Conservation (phyloP, 257 asterid genomes). For the Solanum appendiculatum region DNA sequence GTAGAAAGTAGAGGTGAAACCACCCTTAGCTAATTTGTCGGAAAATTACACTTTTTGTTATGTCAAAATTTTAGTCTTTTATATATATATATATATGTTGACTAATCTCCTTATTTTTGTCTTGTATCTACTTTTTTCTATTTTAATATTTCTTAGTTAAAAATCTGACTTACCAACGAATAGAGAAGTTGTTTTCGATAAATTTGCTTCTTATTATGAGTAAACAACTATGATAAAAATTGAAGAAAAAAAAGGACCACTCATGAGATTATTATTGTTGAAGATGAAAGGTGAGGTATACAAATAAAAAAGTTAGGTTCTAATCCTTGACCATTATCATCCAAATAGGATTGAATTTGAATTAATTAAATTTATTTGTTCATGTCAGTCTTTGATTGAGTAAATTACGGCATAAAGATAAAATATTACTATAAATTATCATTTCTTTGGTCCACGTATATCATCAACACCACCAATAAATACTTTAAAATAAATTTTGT, state of each 20-base stretch:
- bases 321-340: background rate
- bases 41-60: background rate
- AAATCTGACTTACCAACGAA: background rate
- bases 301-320: background rate
- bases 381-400: background rate
- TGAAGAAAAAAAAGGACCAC: background rate
- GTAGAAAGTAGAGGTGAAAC: background rate
- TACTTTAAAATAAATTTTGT: background rate
- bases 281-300: background rate
- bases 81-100: background rate
- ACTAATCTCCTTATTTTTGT: background rate
- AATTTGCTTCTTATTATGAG: background rate
- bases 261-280: background rate
- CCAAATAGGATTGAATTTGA: background rate
- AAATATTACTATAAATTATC: background rate
- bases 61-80: background rate
- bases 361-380: background rate
- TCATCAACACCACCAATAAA: background rate
- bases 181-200: background rate
- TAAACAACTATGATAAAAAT: background rate
- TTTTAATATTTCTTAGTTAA: background rate
- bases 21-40: background rate
- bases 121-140: background rate
- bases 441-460: background rate
- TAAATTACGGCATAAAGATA: background rate